Percentiles rank a stretch among this genome's conserved stretches.
These are phyloP conservation scores for Aotearoamyces nothofagi DNA, from an alignment of 2,329 filamentous ascomycete species.

Conservation along the genomic window DNA sequence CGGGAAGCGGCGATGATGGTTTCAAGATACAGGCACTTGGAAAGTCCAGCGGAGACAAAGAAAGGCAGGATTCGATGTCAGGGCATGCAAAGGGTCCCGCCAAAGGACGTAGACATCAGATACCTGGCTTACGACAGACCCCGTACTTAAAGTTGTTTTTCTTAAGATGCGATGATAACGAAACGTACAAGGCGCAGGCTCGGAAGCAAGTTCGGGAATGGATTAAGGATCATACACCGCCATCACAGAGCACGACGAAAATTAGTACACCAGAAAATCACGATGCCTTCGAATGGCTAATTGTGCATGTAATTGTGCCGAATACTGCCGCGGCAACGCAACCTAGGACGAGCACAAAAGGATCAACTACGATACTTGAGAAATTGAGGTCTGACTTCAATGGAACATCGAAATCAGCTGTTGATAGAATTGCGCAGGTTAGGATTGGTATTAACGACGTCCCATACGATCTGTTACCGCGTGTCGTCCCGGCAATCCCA, in stretches of 20 bases:
- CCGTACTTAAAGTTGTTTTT: slow-evolving; percentile 87
- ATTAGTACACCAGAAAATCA: slow-evolving; percentile 71
- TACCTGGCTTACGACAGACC: slow-evolving; percentile 81
- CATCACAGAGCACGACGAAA: slow-evolving; percentile 35
- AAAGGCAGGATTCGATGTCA: slow-evolving; percentile 11
- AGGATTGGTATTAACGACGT: slow-evolving; percentile 59
- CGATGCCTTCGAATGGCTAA: slow-evolving; percentile 91
- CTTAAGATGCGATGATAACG: slow-evolving; percentile 88
- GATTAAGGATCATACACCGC: slow-evolving; percentile 63
- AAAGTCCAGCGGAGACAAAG: slow-evolving; percentile 18
- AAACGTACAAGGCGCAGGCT: slow-evolving; percentile 72
- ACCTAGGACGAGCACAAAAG: slow-evolving; percentile 46
- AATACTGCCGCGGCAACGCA: slow-evolving; percentile 71
- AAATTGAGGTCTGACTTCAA: slow-evolving; percentile 88
- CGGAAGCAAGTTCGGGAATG: slow-evolving; percentile 75
- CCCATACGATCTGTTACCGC: slow-evolving; percentile 46
- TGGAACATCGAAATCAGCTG: slow-evolving; percentile 49
- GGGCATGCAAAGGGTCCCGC: slow-evolving; percentile 14
- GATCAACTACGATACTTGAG: slow-evolving; percentile 72
- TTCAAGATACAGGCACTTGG: slow-evolving; percentile 42
- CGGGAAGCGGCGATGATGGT: slow-evolving; percentile 33
- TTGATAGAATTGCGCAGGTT: slow-evolving; percentile 75
- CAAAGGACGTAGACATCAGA: slow-evolving; percentile 70
- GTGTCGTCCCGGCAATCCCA: slow-evolving; percentile 46
- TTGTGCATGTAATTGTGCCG: slow-evolving; percentile 82